Evolutionary conservation across 1,284 basidiomycete species (phyloP), one percentile per base, ranked within the genome.

Genomic region (Xanthoconium separans): DNA sequence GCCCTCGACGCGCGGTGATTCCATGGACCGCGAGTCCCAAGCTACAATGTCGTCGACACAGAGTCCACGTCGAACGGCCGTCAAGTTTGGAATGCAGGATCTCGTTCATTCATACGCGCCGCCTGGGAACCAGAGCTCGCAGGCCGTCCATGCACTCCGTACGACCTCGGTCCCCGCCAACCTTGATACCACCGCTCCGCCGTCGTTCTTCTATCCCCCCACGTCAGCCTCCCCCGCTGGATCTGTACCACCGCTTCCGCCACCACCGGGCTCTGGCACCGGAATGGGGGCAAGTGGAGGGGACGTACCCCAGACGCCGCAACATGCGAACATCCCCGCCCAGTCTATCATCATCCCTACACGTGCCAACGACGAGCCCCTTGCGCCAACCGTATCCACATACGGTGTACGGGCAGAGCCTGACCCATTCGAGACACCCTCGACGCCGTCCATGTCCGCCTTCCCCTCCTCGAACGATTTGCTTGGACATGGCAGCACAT

Each of bases 61-160:
- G 63, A 57, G 81, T 78, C 70, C 71, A 22, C 72, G 77, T 33
- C 79, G 75, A 49, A 82, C 82, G 53, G 83, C 84, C 27, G 85
- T 92, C 77, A 90, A 90, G 68, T 92, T 92, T 62, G 85, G 80
- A 41, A 75, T 75, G 39, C 74, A 85, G 61, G 89, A 91, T 55
- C 64, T 90, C 7, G 82, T 90, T 37, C 88, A 91, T 66, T 81
- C 82, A 50, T 92, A 92, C 67, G 80, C 79, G 22, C 75, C 73
- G 15, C 71, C 73, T n/a, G 75, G 76, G 10, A 59, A 62, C 22
- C 72, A 74, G 41, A 77, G 74, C 48, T 69, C 73, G 13, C 55
- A 64, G 24, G 80, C 80, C 18, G 83, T 74, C 7, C 86, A 89
- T 60, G 78, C 82, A 55, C 80, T 50, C 63, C 65, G 67, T 20